These are phyloP conservation scores for Harrya chromipes DNA, from an alignment of 768 basidiomycete genomes.

Conservation along the genomic window DNA sequence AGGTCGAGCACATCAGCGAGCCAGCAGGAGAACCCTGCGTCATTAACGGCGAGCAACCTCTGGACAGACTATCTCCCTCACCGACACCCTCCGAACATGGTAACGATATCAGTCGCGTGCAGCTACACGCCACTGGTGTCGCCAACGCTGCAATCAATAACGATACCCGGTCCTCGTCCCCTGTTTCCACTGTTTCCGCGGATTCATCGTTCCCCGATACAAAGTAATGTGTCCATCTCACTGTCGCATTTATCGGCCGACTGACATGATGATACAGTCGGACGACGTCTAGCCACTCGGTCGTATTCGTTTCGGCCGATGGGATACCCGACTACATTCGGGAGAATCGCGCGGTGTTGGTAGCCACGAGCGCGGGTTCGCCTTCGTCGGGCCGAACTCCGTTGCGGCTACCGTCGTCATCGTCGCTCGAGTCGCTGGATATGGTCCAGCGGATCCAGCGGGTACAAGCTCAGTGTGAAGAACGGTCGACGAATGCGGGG, in stretches of 20 bases:
- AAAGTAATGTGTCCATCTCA: constrained; percentile 9
- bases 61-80: constrained; percentile 12
- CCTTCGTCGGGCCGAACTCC: constrained; percentile 18
- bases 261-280: background rate
- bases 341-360: constrained; percentile 30
- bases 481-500: background rate
- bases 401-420: constrained; percentile 21
- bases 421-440: constrained; percentile 23
- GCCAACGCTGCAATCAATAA: background rate
- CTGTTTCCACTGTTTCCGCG: constrained; percentile 8
- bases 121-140: background rate
- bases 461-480: background rate
- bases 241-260: background rate
- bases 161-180: constrained; percentile 12
- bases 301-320: constrained; percentile 30
- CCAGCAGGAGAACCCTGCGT: background rate
- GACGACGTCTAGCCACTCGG: constrained; percentile 20
- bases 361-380: constrained; percentile 29
- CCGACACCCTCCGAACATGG: constrained; percentile 29
- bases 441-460: background rate
- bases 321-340: constrained; percentile 30
- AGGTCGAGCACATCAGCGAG: background rate
- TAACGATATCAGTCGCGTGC: constrained; percentile 12
- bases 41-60: background rate
- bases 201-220: constrained; percentile 11